Base-by-base conservation (phyloP, 192 early-diverging fungal genomes). In the Kickxella alabastrina region DNA sequence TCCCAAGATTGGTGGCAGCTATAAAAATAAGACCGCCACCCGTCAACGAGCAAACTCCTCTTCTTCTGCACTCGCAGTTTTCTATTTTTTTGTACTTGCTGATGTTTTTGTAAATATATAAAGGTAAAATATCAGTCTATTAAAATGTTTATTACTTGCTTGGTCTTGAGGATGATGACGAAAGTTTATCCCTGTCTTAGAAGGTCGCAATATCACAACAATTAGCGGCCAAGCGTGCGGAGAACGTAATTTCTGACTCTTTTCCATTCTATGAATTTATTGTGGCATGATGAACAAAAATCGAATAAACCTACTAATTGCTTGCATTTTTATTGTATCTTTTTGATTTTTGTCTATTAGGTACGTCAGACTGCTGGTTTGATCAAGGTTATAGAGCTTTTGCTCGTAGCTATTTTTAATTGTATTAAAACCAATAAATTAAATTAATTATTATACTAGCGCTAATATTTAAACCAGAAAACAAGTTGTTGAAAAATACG, bases 181-280 rank as follows among this genome's bases (percentile, higher is more conserved):
- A 8, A 29, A 26, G 18, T 43, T 61, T 51, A 69, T 69, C 66
- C 66, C 66, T 69, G 59, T 40, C 66, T 44, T 49, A 58, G 54
- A 27, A 27, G 43, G 14, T 29, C n/a, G 49, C 40, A 40, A 48
- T 27, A 35, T 51, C 24, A 18, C 15, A 29, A 44, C 31, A 44
- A 37, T 17, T 28, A 15, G 32, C 41, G 13, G 19, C 18, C 23
- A n/a, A 39, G 15, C 12, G 31, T 57, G 67, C 60, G 23, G 67
- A 70, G 60, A 28, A 55, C 40, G n/a, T 19, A 32, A 54, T 63
- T 58, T 59, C 67, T 70, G 67, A 70, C 62, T 32, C 47, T 32
- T n/a, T n/a, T n/a, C n/a, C n/a, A n/a, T 37, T 55, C 40, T 38
- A 17, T 49, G 18, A 34, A 38, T 12, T 46, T n/a, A n/a, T 6